Percentiles rank a stretch among this genome's conserved stretches.
Evolutionary conservation across 306 rosid species (phyloP).

Genomic region (Boehmeria nivea): DNA sequence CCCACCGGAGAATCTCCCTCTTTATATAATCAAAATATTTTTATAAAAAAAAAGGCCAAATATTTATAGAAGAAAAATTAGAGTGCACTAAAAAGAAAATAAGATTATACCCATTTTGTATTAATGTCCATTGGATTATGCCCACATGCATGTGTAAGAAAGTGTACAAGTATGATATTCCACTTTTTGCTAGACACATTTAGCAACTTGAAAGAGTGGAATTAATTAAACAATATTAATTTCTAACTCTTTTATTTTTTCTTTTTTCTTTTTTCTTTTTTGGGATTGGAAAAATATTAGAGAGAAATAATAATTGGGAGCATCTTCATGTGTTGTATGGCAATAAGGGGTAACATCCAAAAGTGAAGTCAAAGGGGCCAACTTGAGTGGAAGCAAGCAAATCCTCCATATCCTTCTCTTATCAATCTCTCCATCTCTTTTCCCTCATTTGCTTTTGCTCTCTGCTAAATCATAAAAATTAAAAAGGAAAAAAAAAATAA

Average conservation of each 20-base stretch:
- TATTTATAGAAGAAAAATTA: no score
- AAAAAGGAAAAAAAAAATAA: background rate
- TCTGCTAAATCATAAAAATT: conserved; percentile 33
- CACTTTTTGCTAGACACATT: conserved; percentile 30
- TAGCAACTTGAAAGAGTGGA: conserved; percentile 35
- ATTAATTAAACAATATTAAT: conserved; percentile 31
- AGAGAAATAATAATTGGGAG: conserved; percentile 20
- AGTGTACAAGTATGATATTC: conserved; percentile 53
- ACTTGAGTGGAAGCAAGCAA: conserved; percentile 56
- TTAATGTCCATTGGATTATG: conserved; percentile 33
- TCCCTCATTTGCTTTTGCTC: conserved; percentile 73
- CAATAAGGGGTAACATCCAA: conserved; percentile 39
- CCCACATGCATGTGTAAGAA: conserved; percentile 20
- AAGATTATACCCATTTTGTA: conserved; percentile 23
- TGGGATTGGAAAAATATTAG: conserved; percentile 6
- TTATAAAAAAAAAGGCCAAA: background rate
- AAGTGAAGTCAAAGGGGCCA: conserved; percentile 71
- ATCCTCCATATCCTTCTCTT: conserved; percentile 67
- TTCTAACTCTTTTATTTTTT: conserved; percentile 12
- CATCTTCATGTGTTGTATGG: conserved; percentile 45
- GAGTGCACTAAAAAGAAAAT: background rate
- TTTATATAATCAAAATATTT: background rate
- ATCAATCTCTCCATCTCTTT: conserved; percentile 51
- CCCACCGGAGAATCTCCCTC: no score
- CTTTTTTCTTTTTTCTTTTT: background rate